A percentile compares a stretch with the other conserved stretches of the same genome.
These are phyloP conservation scores for Stephania yunnanensis DNA, from an alignment of 164 flowering plant species.

Conservation along the genomic window DNA sequence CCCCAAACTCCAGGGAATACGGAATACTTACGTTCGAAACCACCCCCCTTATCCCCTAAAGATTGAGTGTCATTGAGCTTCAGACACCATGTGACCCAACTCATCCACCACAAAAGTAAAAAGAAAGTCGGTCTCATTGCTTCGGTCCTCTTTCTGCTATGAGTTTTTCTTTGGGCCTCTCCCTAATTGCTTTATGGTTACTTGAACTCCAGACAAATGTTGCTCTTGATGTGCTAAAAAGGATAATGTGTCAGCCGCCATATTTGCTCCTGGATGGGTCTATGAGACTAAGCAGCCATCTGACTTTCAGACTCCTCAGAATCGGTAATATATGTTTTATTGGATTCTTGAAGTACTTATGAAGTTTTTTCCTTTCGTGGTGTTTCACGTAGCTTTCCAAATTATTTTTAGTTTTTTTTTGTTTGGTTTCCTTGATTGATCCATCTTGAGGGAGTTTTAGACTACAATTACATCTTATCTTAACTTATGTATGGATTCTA, in stretches of 20 bases:
- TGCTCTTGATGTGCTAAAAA: conserved; percentile 73
- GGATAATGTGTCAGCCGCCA: conserved; percentile 76
- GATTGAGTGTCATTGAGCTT: no score
- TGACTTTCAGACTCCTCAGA: conserved; percentile 78
- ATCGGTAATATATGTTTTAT: conserved; percentile 36
- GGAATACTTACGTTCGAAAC: no score
- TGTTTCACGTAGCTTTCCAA: not conserved
- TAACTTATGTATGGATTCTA: no score
- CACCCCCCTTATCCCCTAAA: no score
- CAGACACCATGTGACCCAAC: no score
- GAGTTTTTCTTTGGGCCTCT: no score
- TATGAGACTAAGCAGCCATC: conserved; percentile 76
- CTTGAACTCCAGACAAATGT: conserved; percentile 47
- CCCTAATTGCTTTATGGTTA: not conserved
- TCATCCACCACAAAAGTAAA: no score
- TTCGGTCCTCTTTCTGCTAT: no score
- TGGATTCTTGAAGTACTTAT: not conserved
- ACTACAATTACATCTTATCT: not conserved
- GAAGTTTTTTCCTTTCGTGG: not conserved
- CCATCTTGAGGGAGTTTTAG: not conserved
- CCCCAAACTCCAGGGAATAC: no score
- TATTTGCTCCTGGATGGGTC: conserved; percentile 98
- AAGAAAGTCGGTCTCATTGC: no score
- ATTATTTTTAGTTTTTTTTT: not conserved
- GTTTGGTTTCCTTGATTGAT: not conserved